phyloP scores from a whole-genome alignment of 768 basidiomycete species.

The Leccinum ochraceum region DNA sequence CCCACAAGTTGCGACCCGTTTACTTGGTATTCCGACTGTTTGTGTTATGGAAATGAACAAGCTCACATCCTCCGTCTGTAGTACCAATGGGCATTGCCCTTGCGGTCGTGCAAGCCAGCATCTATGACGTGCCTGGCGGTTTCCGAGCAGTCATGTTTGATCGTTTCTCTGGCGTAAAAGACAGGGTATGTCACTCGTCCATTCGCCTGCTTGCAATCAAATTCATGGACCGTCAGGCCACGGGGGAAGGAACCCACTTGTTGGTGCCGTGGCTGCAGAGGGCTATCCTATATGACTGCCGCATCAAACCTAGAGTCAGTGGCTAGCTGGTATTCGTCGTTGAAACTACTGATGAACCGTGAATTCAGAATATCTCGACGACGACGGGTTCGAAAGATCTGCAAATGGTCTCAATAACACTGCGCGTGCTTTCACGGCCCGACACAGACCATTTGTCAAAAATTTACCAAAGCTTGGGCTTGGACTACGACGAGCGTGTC shows the following conservation, averaged over 20 bases:
- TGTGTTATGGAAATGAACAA: background rate
- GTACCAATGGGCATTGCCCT: slow-evolving; percentile 43
- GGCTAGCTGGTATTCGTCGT: background rate
- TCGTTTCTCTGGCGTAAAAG: slow-evolving; percentile 89
- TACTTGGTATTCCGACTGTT: slow-evolving; percentile 43
- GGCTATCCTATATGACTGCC: slow-evolving; percentile 96
- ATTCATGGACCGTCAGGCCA: slow-evolving; percentile 53
- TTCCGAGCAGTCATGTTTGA: slow-evolving; percentile 98
- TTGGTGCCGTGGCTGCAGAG: slow-evolving; percentile 94
- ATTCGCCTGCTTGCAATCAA: background rate
- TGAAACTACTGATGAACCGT: slow-evolving; percentile 3
- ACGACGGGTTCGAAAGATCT: slow-evolving; percentile 98
- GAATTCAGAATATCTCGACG: slow-evolving; percentile 88
- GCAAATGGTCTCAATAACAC: slow-evolving; percentile 97
- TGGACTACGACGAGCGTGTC: slow-evolving; percentile 98
- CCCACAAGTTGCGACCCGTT: slow-evolving; percentile 46
- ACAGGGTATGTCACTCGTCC: slow-evolving; percentile 51
- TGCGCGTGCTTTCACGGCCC: slow-evolving; percentile 93
- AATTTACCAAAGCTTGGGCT: slow-evolving; percentile 93
- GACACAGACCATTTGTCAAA: slow-evolving; percentile 84
- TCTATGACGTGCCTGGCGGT: slow-evolving; percentile 84
- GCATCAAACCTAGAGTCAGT: slow-evolving; percentile 91
- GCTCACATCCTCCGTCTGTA: slow-evolving; percentile 17
- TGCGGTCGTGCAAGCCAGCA: slow-evolving; percentile 49
- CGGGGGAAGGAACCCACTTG: slow-evolving; percentile 94